Evolutionary conservation across 2,329 filamentous ascomycete species (phyloP).

Genomic region (Fusarium acutatum): DNA sequence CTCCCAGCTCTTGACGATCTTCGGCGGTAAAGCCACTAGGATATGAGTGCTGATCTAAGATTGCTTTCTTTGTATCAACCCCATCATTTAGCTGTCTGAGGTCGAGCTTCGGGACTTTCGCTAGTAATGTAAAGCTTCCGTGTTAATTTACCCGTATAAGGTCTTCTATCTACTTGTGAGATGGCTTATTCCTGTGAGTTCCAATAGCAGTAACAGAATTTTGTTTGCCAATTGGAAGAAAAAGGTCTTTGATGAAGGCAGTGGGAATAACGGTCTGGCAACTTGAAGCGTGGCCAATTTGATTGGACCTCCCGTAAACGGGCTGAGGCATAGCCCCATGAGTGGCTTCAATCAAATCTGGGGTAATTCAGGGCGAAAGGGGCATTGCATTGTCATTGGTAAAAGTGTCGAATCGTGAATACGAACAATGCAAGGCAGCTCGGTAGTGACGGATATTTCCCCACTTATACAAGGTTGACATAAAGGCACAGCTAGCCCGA

Average conservation of each 20-base stretch:
- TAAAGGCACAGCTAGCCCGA: neutral
- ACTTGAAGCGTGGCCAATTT: fast-evolving
- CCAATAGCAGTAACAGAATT: fast-evolving
- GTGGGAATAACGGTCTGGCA: neutral
- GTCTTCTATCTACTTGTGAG: neutral
- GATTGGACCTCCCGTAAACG: neutral
- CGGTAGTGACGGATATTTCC: neutral
- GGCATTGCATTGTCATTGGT: neutral
- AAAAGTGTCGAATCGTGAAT: neutral
- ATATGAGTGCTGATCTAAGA: neutral
- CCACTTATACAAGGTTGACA: neutral
- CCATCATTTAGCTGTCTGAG: fast-evolving
- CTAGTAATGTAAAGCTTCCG: neutral
- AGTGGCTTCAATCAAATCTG: neutral
- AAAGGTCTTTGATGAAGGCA: fast-evolving
- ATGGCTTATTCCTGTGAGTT: fast-evolving
- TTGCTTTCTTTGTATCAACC: fast-evolving
- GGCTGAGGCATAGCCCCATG: neutral
- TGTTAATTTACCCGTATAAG: fast-evolving
- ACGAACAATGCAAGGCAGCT: neutral
- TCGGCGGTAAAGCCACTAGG: neutral
- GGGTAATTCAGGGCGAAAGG: neutral
- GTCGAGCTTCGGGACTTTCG: fast-evolving
- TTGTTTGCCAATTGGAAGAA: neutral
- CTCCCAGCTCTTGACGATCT: neutral